Evolutionary conservation across 2,329 filamentous ascomycete genomes (phyloP), one percentile per base, ranked within the genome.

Genomic region (Ophiosphaerella herpotricha): DNA sequence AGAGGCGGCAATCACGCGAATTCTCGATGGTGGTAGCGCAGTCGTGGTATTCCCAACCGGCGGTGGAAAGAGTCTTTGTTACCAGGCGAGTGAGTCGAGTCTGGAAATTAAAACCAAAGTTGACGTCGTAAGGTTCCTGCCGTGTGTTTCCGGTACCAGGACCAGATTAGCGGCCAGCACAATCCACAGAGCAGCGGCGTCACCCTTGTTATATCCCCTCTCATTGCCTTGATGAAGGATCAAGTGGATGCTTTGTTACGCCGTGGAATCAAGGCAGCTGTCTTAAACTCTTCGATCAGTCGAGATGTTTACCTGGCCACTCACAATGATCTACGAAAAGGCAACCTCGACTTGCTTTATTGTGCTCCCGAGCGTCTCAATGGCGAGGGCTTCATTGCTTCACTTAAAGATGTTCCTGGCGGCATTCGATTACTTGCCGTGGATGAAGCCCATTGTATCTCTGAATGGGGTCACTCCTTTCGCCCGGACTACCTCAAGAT

Each of bases 391-490:
- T 88, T 97, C 67, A 76, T 85, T 46, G 80, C 80, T 36, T 83
- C 80, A 2, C 79, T 99, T 54, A 76, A 82, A 44, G 79, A 76
- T 1, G 79, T 97, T 13, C 82, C 95, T 68, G 74, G 74, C 9
- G 85, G 85, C 42, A 78, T 81, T 4, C 89, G 87, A 63, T 83
- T 99, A 41, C 91, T 99, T 39, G 93, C 97, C 43, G 95, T 99
- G 52, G 93, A 97, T 60, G 93, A 99, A 60, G 92, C 93, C 1
- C 92, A 97, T 73, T 97, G 92, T 71, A 96, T 97, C 60, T 95
- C 90, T 13, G 91, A 96, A 83, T 97, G 92, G 92, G 92, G 92
- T 1, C 91, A 99, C 63, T 94, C 97, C 68, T 99, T 99, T 70
- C 85, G 94, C 24, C 92, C 91, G 0, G 92, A 97, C 68, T 97